Conservation (phyloP, 345 rosid genomes). For the Camelina neglecta region DNA sequence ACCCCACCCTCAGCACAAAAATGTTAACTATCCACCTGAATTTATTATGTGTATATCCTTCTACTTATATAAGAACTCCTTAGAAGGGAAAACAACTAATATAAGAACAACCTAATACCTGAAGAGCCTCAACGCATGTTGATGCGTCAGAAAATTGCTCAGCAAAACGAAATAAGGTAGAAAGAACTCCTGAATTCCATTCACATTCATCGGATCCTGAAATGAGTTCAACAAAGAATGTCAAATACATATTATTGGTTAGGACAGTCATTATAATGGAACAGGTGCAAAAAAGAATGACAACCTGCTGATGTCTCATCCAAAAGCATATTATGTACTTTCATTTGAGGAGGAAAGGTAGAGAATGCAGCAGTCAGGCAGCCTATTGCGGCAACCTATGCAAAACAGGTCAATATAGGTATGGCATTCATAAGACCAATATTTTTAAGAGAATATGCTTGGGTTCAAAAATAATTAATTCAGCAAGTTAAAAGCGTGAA, state of each 20-base stretch:
- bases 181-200: slow-evolving; percentile 62
- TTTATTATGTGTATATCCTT: slow-evolving; percentile 21
- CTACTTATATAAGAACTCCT: slow-evolving; percentile 20
- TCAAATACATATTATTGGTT: slow-evolving; percentile 36
- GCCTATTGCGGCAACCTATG: slow-evolving; percentile 71
- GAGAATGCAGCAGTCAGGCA: slow-evolving; percentile 86
- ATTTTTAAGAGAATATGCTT: slow-evolving; percentile 18
- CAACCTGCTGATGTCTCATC: slow-evolving; percentile 72
- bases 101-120: slow-evolving; percentile 54
- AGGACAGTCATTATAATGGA: slow-evolving; percentile 22
- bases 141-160: slow-evolving; percentile 56
- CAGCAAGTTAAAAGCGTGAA: slow-evolving; percentile 22
- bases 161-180: slow-evolving; percentile 59
- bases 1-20: slow-evolving; percentile 32
- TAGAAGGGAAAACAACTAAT: slow-evolving; percentile 13
- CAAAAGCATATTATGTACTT: slow-evolving; percentile 66
- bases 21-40: slow-evolving; percentile 7
- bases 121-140: slow-evolving; percentile 85
- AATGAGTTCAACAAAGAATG: slow-evolving; percentile 43
- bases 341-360: slow-evolving; percentile 62
- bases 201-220: slow-evolving; percentile 61
- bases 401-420: slow-evolving; percentile 29
- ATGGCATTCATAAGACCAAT: slow-evolving; percentile 11
- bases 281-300: slow-evolving; percentile 8
- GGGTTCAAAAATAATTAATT: slow-evolving; percentile 12